A percentile compares a stretch with the other conserved stretches of the same genome.
These are phyloP conservation scores for Pythium biforme DNA, from an alignment of 352 stramenopile genomes.

Conservation along the genomic window DNA sequence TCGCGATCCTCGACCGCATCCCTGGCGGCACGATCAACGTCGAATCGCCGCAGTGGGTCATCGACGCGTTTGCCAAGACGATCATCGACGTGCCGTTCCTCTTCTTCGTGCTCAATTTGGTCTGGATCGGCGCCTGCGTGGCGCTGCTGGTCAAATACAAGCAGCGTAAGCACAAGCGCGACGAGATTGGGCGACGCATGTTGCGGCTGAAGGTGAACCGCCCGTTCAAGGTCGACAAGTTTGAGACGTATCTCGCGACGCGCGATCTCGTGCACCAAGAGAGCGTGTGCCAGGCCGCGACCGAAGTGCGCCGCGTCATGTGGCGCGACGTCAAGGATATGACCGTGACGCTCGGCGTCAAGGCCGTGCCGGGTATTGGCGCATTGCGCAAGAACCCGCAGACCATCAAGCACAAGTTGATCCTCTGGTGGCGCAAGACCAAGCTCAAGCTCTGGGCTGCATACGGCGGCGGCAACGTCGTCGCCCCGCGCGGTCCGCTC, in stretches of 20 bases:
- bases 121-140: constrained; percentile 80
- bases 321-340: constrained; percentile 42
- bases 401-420: constrained; percentile 16
- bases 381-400: constrained; percentile 14
- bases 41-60: constrained; percentile 78
- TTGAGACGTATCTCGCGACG: constrained; percentile 42
- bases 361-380: not conserved
- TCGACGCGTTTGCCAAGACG: constrained; percentile 37
- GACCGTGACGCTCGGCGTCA: constrained; percentile 6
- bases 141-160: constrained; percentile 62
- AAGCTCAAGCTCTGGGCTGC: constrained; percentile 1
- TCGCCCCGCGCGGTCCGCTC: constrained; percentile 4
- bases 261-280: constrained; percentile 49
- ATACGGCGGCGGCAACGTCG: constrained; percentile 6
- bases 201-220: constrained; percentile 75
- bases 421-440: constrained; percentile 22
- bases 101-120: constrained; percentile 89
- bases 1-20: constrained; percentile 91
- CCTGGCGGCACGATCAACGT: constrained; percentile 89
- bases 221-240: constrained; percentile 41
- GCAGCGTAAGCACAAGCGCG: constrained; percentile 45
- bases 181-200: constrained; percentile 81
- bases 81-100: constrained; percentile 59
- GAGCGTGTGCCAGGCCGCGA: constrained; percentile 48
- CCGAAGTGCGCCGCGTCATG: constrained; percentile 49